Evolutionary conservation across 495 filamentous ascomycete genomes (phyloP).

Genomic region (Copromyces sp.): DNA sequence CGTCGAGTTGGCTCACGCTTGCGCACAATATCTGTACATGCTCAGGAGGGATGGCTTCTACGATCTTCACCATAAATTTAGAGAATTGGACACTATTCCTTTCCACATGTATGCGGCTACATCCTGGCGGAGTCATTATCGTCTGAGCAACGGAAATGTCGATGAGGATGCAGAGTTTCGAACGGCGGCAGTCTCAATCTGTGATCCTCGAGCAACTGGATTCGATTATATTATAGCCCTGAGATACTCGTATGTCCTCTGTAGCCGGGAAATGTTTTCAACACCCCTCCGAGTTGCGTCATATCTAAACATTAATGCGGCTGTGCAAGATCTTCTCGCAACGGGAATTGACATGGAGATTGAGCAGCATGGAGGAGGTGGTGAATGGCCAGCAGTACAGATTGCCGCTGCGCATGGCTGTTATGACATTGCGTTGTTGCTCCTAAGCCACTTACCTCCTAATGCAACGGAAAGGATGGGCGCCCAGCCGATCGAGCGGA

Average conservation of each 20-base stretch:
- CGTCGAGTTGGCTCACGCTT: background rate
- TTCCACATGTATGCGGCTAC: background rate
- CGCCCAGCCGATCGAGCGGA: background rate
- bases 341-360: background rate
- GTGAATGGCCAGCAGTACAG: background rate
- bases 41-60: background rate
- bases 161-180: background rate
- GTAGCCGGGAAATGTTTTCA: no score
- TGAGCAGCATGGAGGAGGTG: background rate
- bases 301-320: background rate
- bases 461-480: background rate
- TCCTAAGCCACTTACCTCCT: background rate
- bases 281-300: background rate
- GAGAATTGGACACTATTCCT: fast-evolving
- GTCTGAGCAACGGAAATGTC: background rate
- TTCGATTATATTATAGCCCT: background rate
- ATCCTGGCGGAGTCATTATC: background rate
- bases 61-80: background rate
- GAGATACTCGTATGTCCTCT: no score
- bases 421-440: background rate
- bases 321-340: background rate
- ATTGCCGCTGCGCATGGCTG: background rate
- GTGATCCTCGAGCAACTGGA: background rate
- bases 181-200: background rate
- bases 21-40: background rate